Evolutionary conservation across 2,329 filamentous ascomycete species (phyloP).

Genomic region (Hymenoscyphus infarciens): DNA sequence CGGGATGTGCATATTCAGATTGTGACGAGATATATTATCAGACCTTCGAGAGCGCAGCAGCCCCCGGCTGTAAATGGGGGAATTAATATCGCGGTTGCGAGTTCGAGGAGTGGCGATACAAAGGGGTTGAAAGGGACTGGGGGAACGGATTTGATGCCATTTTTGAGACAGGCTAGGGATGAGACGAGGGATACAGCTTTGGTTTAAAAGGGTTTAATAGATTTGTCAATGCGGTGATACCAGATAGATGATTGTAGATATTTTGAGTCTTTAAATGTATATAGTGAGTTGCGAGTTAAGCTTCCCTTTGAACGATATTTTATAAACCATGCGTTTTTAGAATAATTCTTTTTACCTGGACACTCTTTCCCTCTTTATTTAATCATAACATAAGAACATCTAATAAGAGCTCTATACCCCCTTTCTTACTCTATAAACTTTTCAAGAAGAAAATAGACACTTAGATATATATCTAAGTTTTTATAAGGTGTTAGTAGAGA

Average conservation of each 20-base stretch:
- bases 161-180: constrained; percentile 83
- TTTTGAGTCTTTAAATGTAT: not conserved
- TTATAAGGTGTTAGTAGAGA: no score
- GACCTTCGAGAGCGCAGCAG: constrained; percentile 56
- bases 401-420: no score
- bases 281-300: no score
- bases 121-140: constrained; percentile 70
- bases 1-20: constrained; percentile 86
- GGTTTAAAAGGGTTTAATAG: not conserved
- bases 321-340: no score
- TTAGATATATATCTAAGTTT: no score
- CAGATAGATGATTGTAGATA: not conserved
- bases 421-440: no score
- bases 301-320: no score
- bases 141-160: constrained; percentile 82
- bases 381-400: no score
- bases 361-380: no score
- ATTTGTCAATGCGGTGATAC: not conserved
- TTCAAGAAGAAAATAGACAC: no score
- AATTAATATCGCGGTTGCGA: constrained; percentile 33
- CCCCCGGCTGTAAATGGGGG: constrained; percentile 43
- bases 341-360: no score
- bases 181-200: constrained; percentile 60
- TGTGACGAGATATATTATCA: constrained; percentile 84
- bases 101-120: constrained; percentile 25